A percentile compares a stretch with the other conserved stretches of the same genome.
phyloP scores from a whole-genome alignment of 495 filamentous ascomycete species.

The Aspergillus sclerotiicarbonarius region DNA sequence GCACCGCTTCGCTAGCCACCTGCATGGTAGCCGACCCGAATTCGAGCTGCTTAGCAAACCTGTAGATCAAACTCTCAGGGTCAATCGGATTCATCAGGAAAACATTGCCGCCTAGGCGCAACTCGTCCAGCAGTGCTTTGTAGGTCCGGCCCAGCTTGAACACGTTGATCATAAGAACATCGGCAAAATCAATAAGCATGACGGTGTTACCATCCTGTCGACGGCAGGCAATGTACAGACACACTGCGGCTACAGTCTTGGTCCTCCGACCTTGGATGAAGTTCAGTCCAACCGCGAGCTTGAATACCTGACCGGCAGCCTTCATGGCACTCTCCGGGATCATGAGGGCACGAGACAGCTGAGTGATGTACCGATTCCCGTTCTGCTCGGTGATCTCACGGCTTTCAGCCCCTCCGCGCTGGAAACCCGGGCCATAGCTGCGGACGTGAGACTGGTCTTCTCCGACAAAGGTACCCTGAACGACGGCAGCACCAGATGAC shows the following conservation, averaged over 20 bases:
- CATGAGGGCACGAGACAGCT: conserved; percentile 48
- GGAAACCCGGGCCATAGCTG: conserved; percentile 56
- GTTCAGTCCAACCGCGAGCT: conserved; percentile 66
- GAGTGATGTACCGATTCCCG: conserved; percentile 54
- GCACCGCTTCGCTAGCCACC: conserved; percentile 81
- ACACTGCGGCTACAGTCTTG: conserved; percentile 77
- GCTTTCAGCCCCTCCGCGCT: conserved; percentile 56
- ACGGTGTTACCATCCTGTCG: conserved; percentile 56
- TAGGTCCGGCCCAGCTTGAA: conserved; percentile 85
- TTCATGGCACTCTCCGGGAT: conserved; percentile 60
- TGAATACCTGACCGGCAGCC: conserved; percentile 69
- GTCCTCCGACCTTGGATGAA: conserved; percentile 90
- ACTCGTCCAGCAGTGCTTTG: conserved; percentile 67
- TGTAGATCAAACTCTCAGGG: conserved; percentile 81
- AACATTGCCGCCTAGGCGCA: conserved; percentile 52
- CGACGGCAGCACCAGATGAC: conserved; percentile 78
- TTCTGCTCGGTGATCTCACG: conserved; percentile 72
- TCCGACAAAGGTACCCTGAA: conserved; percentile 83
- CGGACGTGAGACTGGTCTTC: conserved; percentile 72
- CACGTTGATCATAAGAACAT: conserved; percentile 79
- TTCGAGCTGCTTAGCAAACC: conserved; percentile 85
- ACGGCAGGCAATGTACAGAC: conserved; percentile 84
- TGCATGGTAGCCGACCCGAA: conserved; percentile 73
- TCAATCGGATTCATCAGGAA: conserved; percentile 60
- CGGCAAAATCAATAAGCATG: conserved; percentile 95